Evolutionary conservation across 2,329 filamentous ascomycete species (phyloP), one percentile per base, ranked within the genome.

Genomic region (Botryotinia globosa): DNA sequence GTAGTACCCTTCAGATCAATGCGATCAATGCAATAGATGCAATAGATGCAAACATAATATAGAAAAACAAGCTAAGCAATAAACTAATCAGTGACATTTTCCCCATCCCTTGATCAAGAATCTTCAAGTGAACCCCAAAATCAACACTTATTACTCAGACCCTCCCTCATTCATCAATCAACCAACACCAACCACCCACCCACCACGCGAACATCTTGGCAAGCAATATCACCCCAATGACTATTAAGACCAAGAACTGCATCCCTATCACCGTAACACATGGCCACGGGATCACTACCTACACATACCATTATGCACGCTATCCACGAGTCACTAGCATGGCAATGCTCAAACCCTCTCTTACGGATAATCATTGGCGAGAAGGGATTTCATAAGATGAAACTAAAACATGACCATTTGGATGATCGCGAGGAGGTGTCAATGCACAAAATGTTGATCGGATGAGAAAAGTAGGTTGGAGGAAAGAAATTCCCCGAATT

Each of bases 221-320:
- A n/a, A 29, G 10, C 22, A 20, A 37, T 25, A 54, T 66, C 14
- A 25, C 18, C 22, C 48, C 10, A 37, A 54, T 32, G 3, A 56
- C 25, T 5, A 56, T 18, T 5, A 67, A 32, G n/a, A 67, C 65
- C 20, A 45, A 45, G 58, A 18, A 29, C 25, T 42, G 44, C 44
- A 66, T 51, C 32, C 37, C 37, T 20, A 64, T 45, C 61, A 64
- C 61, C 16, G 18, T 42, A 42, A 32, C 48, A 67, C 48, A 68
- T 56, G 65, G 65, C 48, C 65, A 68, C 48, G 65, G 65, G 65
- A 56, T 68, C 65, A 68, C 48, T 42, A 39, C 45, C 48, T 42
- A 39, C 45, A 29, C 64, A 66, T 39, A 39, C 64, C 32, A 48
- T 25, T 25, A 2, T 63, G 61, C 61, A 64, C 29, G 2, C n/a